Percentiles rank a stretch among this genome's conserved stretches.
phyloP scores from a whole-genome alignment of 1,284 basidiomycete genomes.

The Cutaneotrichosporon spelunceum region DNA sequence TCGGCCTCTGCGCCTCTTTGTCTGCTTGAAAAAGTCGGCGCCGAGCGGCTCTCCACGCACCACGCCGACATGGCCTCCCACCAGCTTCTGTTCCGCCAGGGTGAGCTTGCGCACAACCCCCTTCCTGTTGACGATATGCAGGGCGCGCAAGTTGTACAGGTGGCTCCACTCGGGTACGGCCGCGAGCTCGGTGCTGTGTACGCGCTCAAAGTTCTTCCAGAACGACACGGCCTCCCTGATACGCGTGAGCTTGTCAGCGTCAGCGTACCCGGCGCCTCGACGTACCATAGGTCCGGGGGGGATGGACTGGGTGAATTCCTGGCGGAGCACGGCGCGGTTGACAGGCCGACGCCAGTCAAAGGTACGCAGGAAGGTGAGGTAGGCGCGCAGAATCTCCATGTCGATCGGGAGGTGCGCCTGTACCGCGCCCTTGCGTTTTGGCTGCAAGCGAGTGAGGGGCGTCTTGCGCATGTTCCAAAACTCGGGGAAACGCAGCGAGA shows the following conservation, averaged over 20 bases:
- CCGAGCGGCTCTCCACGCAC: not conserved
- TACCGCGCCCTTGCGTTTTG: not conserved
- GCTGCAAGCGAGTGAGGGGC: not conserved
- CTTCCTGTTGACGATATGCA: not conserved
- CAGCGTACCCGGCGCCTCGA: too few species aligned
- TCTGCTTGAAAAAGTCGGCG: not conserved
- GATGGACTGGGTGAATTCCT: not conserved
- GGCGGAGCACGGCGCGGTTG: not conserved
- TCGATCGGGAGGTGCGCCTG: not conserved
- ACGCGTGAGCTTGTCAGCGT: not conserved
- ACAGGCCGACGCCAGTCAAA: not conserved
- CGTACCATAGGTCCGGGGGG: not conserved
- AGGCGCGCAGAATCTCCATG: not conserved
- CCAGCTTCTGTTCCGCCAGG: not conserved
- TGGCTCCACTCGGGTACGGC: not conserved
- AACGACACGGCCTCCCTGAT: not conserved
- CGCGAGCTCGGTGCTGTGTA: not conserved
- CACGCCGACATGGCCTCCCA: not conserved
- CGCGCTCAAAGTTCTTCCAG: not conserved
- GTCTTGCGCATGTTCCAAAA: not conserved
- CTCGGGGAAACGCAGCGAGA: not conserved
- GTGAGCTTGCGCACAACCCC: not conserved
- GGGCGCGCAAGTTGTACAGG: not conserved
- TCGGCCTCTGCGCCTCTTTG: too few species aligned
- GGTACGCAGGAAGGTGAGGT: not conserved